Conservation (phyloP, 768 basidiomycete genomes). For the Thelephora aurantiotincta region DNA sequence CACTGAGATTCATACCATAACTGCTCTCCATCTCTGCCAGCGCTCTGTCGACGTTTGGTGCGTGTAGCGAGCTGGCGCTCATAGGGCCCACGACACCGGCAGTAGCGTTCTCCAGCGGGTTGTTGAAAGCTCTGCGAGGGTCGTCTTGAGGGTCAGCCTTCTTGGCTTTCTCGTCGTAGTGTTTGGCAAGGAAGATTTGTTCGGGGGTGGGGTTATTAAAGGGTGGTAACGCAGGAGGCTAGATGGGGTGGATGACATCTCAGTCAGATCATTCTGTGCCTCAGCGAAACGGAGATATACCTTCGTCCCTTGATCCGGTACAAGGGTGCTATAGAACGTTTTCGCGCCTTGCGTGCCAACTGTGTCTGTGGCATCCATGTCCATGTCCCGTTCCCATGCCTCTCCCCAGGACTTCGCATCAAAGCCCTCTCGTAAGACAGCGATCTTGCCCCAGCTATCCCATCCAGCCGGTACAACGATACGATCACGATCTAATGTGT, state of each 20-base stretch:
- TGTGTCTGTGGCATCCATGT: slow-evolving; percentile 21
- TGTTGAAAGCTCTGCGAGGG: slow-evolving; percentile 77
- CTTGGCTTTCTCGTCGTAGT: slow-evolving; percentile 86
- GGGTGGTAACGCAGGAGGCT: slow-evolving; percentile 56
- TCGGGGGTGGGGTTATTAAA: slow-evolving; percentile 79
- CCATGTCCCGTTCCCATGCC: slow-evolving; percentile 63
- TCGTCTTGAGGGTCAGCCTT: slow-evolving; percentile 64
- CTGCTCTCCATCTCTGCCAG: slow-evolving; percentile 74
- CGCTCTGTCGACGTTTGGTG: slow-evolving; percentile 82
- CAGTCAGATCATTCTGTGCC: not conserved
- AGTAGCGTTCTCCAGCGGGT: slow-evolving; percentile 45
- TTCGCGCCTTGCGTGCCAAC: slow-evolving; percentile 39
- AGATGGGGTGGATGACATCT: not conserved
- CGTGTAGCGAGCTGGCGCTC: slow-evolving; percentile 69
- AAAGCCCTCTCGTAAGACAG: slow-evolving; percentile 81
- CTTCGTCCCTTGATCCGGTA: slow-evolving; percentile 64
- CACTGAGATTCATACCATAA: slow-evolving; percentile 15
- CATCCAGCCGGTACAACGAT: slow-evolving; percentile 91
- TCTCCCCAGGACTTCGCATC: slow-evolving; percentile 72
- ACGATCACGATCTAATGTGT: slow-evolving; percentile 84
- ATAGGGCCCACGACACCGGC: slow-evolving; percentile 89
- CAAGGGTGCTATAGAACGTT: slow-evolving; percentile 53
- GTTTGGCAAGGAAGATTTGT: slow-evolving; percentile 79
- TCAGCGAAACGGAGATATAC: slow-evolving; percentile 24
- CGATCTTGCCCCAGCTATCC: slow-evolving; percentile 97